Conservation (phyloP, 495 filamentous ascomycete species). For the Staphylotrichum longicolle region DNA sequence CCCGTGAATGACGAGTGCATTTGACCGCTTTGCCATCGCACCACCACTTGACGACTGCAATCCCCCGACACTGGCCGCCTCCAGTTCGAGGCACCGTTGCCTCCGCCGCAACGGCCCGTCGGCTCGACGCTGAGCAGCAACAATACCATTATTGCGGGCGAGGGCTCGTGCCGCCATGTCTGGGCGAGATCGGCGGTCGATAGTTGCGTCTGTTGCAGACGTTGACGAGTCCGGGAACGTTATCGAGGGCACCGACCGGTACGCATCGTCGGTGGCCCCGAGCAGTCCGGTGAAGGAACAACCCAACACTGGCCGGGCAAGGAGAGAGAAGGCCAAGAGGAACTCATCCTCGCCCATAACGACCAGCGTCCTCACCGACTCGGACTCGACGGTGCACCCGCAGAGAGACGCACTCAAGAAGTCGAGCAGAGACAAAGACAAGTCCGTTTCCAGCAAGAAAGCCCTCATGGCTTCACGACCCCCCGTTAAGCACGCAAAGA, state of each 20-base stretch:
- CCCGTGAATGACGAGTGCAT: constrained; percentile 1
- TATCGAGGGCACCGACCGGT: constrained; percentile 41
- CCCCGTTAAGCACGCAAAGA: constrained; percentile 33
- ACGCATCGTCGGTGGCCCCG: constrained; percentile 38
- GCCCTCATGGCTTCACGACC: constrained; percentile 32
- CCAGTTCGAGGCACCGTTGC: constrained; percentile 33
- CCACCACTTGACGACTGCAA: constrained; percentile 15
- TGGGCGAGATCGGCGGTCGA: constrained; percentile 22
- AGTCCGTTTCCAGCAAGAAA: constrained; percentile 29
- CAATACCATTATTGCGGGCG: constrained; percentile 22
- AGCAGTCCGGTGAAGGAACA: constrained; percentile 45
- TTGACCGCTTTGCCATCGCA: constrained; percentile 10
- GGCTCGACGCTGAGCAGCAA: constrained; percentile 10
- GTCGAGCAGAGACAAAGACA: constrained; percentile 36
- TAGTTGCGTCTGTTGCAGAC: constrained; percentile 50
- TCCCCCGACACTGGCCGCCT: constrained; percentile 28
- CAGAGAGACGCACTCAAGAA: constrained; percentile 30
- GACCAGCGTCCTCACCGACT: constrained; percentile 40
- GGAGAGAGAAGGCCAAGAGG: constrained; percentile 37
- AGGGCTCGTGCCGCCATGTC: constrained; percentile 35
- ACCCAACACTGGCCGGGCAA: constrained; percentile 45
- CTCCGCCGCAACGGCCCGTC: constrained; percentile 23
- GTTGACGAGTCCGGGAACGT: constrained; percentile 44
- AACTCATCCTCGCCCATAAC: constrained; percentile 37
- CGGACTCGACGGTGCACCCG: constrained; percentile 44